These are phyloP conservation scores for Wakefieldia striispora DNA, from an alignment of 768 basidiomycete genomes.

Conservation along the genomic window DNA sequence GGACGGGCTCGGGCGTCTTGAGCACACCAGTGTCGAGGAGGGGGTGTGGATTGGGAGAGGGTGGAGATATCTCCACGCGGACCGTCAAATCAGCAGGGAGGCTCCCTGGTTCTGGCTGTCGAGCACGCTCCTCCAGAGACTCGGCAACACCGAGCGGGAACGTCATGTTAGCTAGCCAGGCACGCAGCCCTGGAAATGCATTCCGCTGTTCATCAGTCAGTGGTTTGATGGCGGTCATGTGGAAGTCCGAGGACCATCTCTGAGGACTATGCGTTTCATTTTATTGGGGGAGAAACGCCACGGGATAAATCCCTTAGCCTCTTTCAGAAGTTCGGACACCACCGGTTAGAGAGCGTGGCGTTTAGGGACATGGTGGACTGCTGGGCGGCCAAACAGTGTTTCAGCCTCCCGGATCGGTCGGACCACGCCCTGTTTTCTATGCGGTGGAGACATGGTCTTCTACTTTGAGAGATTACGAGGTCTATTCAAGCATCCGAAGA, in stretches of 20 bases:
- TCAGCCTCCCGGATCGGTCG: too few species aligned
- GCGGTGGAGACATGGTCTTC: too few species aligned
- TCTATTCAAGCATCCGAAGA: too few species aligned
- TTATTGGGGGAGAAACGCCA: not conserved
- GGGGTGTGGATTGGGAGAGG: not conserved
- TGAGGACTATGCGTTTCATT: not conserved
- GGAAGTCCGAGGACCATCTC: too few species aligned
- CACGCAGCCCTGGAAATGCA: conserved; percentile 1
- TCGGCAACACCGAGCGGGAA: not conserved
- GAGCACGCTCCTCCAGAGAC: conserved; percentile 17
- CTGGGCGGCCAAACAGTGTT: too few species aligned
- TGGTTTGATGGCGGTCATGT: conserved; percentile 3
- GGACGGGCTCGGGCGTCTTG: conserved; percentile 1
- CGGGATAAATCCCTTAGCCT: too few species aligned
- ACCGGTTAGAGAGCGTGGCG: too few species aligned
- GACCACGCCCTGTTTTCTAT: too few species aligned
- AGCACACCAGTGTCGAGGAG: not conserved
- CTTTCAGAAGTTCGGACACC: too few species aligned
- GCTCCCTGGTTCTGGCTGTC: not conserved
- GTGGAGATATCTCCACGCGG: conserved; percentile 13
- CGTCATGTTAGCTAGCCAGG: accelerated
- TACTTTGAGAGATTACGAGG: too few species aligned
- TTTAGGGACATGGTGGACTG: too few species aligned
- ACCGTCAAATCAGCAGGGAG: conserved; percentile 11
- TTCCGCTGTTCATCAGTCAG: conserved; percentile 15